These are phyloP conservation scores for Strobilomyces echinocephalus DNA, from an alignment of 768 basidiomycete genomes.

Conservation along the genomic window DNA sequence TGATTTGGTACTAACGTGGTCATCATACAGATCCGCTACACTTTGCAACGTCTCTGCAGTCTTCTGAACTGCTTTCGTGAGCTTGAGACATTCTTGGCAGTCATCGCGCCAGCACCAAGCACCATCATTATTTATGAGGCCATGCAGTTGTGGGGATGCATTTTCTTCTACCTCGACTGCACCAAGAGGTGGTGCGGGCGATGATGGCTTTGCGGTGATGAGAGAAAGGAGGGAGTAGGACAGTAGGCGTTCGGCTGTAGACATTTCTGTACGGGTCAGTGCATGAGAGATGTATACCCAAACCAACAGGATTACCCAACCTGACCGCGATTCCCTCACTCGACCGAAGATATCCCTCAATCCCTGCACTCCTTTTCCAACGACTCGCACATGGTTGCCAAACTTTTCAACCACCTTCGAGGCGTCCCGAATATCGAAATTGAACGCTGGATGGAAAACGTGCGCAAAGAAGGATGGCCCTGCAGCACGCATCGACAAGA, in stretches of 20 bases:
- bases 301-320: slow-evolving; percentile 34
- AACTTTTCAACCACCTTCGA: slow-evolving; percentile 55
- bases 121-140: slow-evolving; percentile 62
- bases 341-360: slow-evolving; percentile 59
- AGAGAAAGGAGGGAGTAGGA: slow-evolving; percentile 71
- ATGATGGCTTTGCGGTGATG: slow-evolving; percentile 63
- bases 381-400: slow-evolving; percentile 57
- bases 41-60: slow-evolving; percentile 67
- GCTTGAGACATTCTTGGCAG: slow-evolving; percentile 70
- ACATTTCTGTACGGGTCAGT: slow-evolving; percentile 56
- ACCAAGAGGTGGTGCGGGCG: slow-evolving; percentile 44
- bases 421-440: slow-evolving; percentile 72
- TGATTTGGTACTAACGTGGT: slow-evolving; percentile 52
- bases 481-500: slow-evolving; percentile 58
- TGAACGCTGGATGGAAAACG: slow-evolving; percentile 82
- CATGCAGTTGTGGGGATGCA: slow-evolving; percentile 39
- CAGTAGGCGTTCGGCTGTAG: slow-evolving; percentile 66
- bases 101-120: slow-evolving; percentile 87
- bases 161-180: slow-evolving; percentile 46
- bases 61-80: slow-evolving; percentile 76
- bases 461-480: slow-evolving; percentile 73
- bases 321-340: slow-evolving; percentile 62
- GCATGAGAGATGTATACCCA: not conserved
- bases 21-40: slow-evolving; percentile 75
- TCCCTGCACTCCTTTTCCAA: slow-evolving; percentile 65